These are phyloP conservation scores for Acorus calamus DNA, from an alignment of 106 monocot species.

Conservation along the genomic window DNA sequence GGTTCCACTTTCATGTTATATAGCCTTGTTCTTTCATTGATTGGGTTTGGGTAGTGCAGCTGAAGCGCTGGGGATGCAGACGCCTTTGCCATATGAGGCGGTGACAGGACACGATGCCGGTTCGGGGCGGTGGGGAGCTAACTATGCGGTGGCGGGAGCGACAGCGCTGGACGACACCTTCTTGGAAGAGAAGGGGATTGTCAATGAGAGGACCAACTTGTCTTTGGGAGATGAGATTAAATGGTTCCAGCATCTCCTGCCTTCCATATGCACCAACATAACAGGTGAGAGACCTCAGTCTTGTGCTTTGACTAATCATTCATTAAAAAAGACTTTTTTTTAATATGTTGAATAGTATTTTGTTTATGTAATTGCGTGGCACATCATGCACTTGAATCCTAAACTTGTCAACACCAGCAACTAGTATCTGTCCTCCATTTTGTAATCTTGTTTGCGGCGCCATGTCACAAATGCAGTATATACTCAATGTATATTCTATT, in stretches of 20 bases:
- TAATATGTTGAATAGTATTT: too few relatives aligned
- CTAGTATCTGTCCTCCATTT: too few relatives aligned
- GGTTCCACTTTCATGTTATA: too few relatives aligned
- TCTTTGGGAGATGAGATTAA: constrained; percentile 30
- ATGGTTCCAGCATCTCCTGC: constrained; percentile 34
- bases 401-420: too few relatives aligned
- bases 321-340: neutral
- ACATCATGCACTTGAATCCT: too few relatives aligned
- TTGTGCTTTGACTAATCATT: too few relatives aligned
- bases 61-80: constrained; percentile 19
- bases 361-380: too few relatives aligned
- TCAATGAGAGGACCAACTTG: constrained; percentile 3
- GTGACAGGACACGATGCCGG: neutral
- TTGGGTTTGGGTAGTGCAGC: constrained; percentile 9
- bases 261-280: constrained; percentile 21
- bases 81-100: constrained; percentile 36
- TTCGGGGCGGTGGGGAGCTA: constrained; percentile 17
- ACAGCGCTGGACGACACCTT: constrained; percentile 32
- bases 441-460: too few relatives aligned
- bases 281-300: constrained; percentile 2
- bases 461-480: too few relatives aligned
- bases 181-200: constrained; percentile 17
- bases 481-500: too few relatives aligned
- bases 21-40: too few relatives aligned
- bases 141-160: constrained; percentile 55